Conservation (phyloP, 306 rosid species). For the Cicer cuneatum region DNA sequence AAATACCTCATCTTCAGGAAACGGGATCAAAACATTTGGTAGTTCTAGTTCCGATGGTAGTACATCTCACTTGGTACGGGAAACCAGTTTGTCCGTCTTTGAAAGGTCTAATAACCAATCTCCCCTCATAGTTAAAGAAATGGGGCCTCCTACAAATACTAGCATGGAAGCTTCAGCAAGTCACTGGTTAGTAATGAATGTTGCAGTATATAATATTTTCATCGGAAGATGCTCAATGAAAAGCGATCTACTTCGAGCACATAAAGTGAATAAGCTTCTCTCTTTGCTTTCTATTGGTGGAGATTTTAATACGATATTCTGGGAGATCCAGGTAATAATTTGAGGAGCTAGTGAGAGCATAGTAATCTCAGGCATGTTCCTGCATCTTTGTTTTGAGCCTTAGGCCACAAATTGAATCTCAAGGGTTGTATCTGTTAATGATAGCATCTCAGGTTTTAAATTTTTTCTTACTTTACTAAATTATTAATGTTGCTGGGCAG, state of each 20-base stretch:
- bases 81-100: conserved; percentile 49
- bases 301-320: conserved; percentile 62
- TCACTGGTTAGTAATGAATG: conserved; percentile 62
- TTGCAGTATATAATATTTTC: conserved; percentile 58
- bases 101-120: conserved; percentile 52
- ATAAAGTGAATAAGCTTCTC: conserved; percentile 57
- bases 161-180: conserved; percentile 40
- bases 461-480: conserved; percentile 39
- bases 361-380: conserved; percentile 39
- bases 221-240: conserved; percentile 67
- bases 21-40: conserved; percentile 43
- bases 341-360: conserved; percentile 38
- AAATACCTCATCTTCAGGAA: conserved; percentile 51
- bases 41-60: conserved; percentile 49
- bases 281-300: conserved; percentile 68
- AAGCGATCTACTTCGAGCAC: conserved; percentile 62
- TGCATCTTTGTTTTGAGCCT: conserved; percentile 41
- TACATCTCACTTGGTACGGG: conserved; percentile 47
- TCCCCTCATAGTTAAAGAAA: conserved; percentile 44
- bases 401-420: conserved; percentile 29
- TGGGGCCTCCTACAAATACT: conserved; percentile 49
- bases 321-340: conserved; percentile 76
- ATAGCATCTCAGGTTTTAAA: conserved; percentile 36
- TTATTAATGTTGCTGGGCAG: conserved; percentile 61
- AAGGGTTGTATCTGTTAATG: conserved; percentile 12